Conservation (phyloP, 2,329 filamentous ascomycete genomes). For the Pseudogymnoascus sp. region DNA sequence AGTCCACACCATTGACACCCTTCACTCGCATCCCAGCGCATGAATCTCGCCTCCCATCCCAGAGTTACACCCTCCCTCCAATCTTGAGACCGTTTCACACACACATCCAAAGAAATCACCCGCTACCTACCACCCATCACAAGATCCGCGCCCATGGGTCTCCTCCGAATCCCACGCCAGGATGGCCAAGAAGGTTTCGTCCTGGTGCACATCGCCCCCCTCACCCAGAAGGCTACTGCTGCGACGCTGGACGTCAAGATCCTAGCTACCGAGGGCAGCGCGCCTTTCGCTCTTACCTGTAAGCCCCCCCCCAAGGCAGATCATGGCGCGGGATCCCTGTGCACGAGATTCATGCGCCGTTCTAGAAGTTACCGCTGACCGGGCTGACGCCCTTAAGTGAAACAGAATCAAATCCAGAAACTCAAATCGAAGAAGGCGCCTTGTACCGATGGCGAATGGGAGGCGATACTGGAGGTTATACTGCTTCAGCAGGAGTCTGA, state of each 20-base stretch:
- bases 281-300: slow-evolving; percentile 50
- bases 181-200: slow-evolving; percentile 44
- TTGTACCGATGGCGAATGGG: slow-evolving; percentile 59
- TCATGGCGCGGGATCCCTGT: slow-evolving; percentile 9
- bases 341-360: slow-evolving; percentile 19
- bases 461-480: slow-evolving; percentile 47
- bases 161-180: slow-evolving; percentile 52
- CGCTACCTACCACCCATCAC: not conserved
- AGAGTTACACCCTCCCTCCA: not conserved
- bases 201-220: slow-evolving; percentile 50
- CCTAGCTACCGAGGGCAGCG: slow-evolving; percentile 58
- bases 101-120: not conserved
- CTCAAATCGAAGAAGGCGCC: slow-evolving; percentile 46
- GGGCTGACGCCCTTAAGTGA: slow-evolving; percentile 35
- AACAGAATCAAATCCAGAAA: slow-evolving; percentile 45
- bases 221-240: slow-evolving; percentile 31
- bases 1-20: not conserved
- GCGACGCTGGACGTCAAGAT: slow-evolving; percentile 56
- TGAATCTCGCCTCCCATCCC: not conserved
- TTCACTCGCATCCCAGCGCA: not conserved
- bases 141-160: not conserved
- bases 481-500: slow-evolving; percentile 40
- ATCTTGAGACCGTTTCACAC: slow-evolving; percentile 1
- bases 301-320: not conserved
- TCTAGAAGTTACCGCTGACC: slow-evolving; percentile 18